Evolutionary conservation across 805 yeast species (phyloP).

Genomic region (Pichia cabralensis): DNA sequence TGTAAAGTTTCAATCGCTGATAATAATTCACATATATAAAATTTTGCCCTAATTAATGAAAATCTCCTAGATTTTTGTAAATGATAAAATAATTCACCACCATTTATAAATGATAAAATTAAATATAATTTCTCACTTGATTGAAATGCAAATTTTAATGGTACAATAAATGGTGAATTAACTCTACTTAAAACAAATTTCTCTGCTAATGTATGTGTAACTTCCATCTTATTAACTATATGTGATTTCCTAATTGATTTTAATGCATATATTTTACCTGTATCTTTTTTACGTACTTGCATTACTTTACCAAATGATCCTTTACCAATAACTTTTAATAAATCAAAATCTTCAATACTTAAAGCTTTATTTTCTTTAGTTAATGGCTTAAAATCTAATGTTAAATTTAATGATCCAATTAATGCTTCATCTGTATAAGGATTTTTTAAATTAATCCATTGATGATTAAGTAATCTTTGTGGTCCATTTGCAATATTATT

Average conservation of each 20-base stretch:
- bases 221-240: slow-evolving; percentile 89
- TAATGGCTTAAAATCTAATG: slow-evolving; percentile 26
- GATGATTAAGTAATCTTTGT: slow-evolving; percentile 59
- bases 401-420: slow-evolving; percentile 31
- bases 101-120: slow-evolving; percentile 88
- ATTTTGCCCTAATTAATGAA: slow-evolving; percentile 79
- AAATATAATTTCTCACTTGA: slow-evolving; percentile 90
- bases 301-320: slow-evolving; percentile 98
- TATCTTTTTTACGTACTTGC: slow-evolving; percentile 96
- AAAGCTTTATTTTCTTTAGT: slow-evolving; percentile 39
- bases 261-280: slow-evolving; percentile 87
- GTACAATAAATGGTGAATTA: slow-evolving; percentile 91
- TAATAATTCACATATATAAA: slow-evolving; percentile 88
- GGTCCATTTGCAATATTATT: slow-evolving; percentile 26
- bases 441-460: slow-evolving; percentile 31
- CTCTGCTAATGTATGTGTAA: slow-evolving; percentile 92
- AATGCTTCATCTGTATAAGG: slow-evolving; percentile 25
- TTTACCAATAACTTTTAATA: slow-evolving; percentile 91
- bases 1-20: slow-evolving; percentile 91
- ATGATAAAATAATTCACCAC: slow-evolving; percentile 94
- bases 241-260: slow-evolving; percentile 92
- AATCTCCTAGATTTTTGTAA: slow-evolving; percentile 85
- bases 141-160: slow-evolving; percentile 91
- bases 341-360: slow-evolving; percentile 83
- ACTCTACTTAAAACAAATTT: slow-evolving; percentile 90